Conservation (phyloP, 1,139 yeast genomes). For the Protomyces pachydermus region DNA sequence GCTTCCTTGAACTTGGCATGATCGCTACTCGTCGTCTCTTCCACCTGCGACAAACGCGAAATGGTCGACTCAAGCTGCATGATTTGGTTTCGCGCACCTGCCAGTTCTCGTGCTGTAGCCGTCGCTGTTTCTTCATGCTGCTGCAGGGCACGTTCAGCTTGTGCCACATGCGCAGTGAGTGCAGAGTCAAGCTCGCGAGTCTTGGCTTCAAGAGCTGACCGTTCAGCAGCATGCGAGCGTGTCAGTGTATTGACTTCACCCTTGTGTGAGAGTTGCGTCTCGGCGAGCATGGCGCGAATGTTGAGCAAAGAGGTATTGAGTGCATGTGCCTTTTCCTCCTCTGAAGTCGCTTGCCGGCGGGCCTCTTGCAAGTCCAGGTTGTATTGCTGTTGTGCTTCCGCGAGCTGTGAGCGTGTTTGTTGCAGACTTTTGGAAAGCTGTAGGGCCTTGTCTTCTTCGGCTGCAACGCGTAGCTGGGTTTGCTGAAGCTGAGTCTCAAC, state of each 20-base stretch:
- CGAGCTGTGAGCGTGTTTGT: background rate
- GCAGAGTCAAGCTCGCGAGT: background rate
- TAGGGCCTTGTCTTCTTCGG: background rate
- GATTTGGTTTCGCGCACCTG: constrained; percentile 2
- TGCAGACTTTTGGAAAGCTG: background rate
- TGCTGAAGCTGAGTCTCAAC: background rate
- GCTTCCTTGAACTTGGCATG: constrained; percentile 13
- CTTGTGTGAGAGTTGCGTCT: constrained; percentile 14
- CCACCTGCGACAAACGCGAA: constrained; percentile 1
- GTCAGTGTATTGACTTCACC: constrained; percentile 1
- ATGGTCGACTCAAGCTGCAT: constrained; percentile 5
- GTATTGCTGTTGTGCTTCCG: background rate
- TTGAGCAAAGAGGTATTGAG: constrained; percentile 19
- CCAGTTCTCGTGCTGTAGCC: background rate
- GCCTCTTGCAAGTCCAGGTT: background rate
- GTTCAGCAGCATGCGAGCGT: constrained; percentile 1
- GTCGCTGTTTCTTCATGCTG: background rate
- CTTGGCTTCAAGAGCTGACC: background rate
- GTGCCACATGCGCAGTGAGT: constrained; percentile 1
- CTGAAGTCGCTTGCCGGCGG: background rate
- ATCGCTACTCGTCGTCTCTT: constrained; percentile 3
- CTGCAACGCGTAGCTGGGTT: background rate
- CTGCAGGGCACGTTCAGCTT: background rate
- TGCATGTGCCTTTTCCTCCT: constrained; percentile 9
- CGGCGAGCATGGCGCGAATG: constrained; percentile 9